phyloP scores from a whole-genome alignment of 345 rosid genomes.

The Geranium brycei region DNA sequence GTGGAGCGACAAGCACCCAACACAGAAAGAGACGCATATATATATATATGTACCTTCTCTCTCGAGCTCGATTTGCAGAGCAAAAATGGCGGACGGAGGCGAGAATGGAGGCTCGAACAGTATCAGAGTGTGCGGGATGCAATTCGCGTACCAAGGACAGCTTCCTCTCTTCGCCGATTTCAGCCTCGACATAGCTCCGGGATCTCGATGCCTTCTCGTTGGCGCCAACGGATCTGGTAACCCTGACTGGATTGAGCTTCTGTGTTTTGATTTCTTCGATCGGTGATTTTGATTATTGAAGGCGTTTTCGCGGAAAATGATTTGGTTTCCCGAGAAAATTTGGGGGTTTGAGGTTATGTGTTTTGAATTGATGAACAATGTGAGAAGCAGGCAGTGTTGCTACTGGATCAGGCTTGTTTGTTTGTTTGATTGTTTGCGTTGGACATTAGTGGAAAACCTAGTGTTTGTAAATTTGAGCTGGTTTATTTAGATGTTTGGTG shows the following conservation, averaged over 20 bases:
- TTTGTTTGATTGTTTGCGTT: too few species aligned
- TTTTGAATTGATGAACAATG: too few species aligned
- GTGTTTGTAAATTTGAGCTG: too few species aligned
- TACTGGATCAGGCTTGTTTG: too few species aligned
- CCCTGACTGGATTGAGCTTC: background rate
- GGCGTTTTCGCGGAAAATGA: background rate
- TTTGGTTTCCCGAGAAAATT: background rate
- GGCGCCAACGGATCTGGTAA: constrained; percentile 96
- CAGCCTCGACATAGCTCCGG: constrained; percentile 45
- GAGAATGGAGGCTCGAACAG: constrained; percentile 24
- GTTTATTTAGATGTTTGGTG: too few species aligned
- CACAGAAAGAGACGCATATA: background rate
- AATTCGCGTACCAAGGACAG: constrained; percentile 50
- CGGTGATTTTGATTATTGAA: too few species aligned
- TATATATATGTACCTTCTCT: background rate
- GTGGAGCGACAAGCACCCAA: background rate
- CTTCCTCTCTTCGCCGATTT: constrained; percentile 62
- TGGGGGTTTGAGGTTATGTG: too few species aligned
- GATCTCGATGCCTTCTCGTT: constrained; percentile 83
- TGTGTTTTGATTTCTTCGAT: too few species aligned
- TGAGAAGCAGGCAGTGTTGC: too few species aligned
- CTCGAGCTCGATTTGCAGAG: background rate
- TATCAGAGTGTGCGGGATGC: constrained; percentile 62
- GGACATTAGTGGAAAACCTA: too few species aligned
- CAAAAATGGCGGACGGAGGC: constrained; percentile 1